Percentiles rank a stretch among this genome's conserved stretches.
Evolutionary conservation across 2,329 filamentous ascomycete species (phyloP).

Genomic region (Penicillium sp.): DNA sequence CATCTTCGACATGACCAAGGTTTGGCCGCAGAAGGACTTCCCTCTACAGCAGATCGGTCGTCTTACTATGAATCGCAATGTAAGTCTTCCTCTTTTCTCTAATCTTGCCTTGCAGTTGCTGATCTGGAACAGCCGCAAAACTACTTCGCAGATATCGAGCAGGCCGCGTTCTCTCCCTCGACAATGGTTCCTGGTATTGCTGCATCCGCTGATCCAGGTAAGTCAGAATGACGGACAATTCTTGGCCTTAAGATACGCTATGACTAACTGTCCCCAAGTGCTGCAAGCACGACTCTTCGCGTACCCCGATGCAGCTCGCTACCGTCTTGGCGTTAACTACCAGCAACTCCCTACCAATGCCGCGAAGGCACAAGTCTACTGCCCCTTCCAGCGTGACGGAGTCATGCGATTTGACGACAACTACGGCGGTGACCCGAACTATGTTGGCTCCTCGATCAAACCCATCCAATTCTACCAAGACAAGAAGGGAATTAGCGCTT

Average conservation of each 20-base stretch:
- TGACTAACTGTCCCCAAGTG: slow-evolving; percentile 38
- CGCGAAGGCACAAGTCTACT: slow-evolving; percentile 42
- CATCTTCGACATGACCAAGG: slow-evolving; percentile 79
- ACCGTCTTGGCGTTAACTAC: slow-evolving; percentile 48
- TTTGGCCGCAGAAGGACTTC: slow-evolving; percentile 77
- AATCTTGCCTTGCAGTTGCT: too few relatives aligned
- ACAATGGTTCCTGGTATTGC: slow-evolving; percentile 68
- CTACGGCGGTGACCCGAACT: slow-evolving; percentile 64
- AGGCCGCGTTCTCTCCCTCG: slow-evolving; percentile 68
- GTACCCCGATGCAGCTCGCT: slow-evolving; percentile 59
- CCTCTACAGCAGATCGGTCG: slow-evolving; percentile 73
- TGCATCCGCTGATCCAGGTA: slow-evolving; percentile 63
- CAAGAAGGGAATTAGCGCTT: background rate
- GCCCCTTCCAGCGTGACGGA: slow-evolving; percentile 56
- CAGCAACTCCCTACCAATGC: slow-evolving; percentile 48
- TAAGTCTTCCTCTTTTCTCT: slow-evolving; percentile 41
- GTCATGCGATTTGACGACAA: slow-evolving; percentile 53
- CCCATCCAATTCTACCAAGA: background rate
- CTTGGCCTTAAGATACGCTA: too few relatives aligned
- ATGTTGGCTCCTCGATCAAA: slow-evolving; percentile 34
- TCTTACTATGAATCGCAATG: slow-evolving; percentile 70
- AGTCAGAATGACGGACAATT: background rate
- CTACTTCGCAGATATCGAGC: slow-evolving; percentile 70
- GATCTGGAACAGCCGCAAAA: slow-evolving; percentile 54
- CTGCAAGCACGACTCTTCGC: slow-evolving; percentile 65